Percentiles rank a stretch among this genome's conserved stretches.
Conservation (phyloP, 1,139 yeast genomes). For the Debaryomycetaceae sp. region DNA sequence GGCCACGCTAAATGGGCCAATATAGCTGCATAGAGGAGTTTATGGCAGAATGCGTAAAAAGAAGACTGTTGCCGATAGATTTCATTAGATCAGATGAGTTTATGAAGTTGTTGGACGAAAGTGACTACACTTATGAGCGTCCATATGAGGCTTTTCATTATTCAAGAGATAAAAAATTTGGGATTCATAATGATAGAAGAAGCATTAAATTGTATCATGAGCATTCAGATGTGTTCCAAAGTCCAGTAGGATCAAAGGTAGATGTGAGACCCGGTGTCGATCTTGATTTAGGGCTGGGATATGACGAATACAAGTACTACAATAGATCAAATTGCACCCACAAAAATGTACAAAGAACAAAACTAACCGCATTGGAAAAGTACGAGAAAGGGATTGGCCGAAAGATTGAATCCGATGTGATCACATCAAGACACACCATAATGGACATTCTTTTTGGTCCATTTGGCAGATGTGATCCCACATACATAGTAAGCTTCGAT, state of each 20-base stretch:
- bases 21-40: conserved; percentile 1
- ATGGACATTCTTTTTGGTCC: conserved; percentile 5
- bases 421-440: conserved; percentile 8
- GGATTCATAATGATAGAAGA: conserved; percentile 3
- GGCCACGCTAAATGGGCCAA: neutral
- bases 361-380: conserved; percentile 5
- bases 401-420: conserved; percentile 4
- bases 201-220: conserved; percentile 4
- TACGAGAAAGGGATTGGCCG: conserved; percentile 3
- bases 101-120: conserved; percentile 1
- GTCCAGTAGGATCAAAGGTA: neutral
- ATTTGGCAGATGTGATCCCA: conserved; percentile 1
- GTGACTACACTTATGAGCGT: conserved; percentile 1
- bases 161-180: conserved; percentile 5
- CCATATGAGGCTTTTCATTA: conserved; percentile 7
- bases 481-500: conserved; percentile 4
- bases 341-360: conserved; percentile 7
- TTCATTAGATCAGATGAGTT: conserved; percentile 5
- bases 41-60: conserved; percentile 3
- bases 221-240: conserved; percentile 2
- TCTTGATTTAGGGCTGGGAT: conserved; percentile 5
- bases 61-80: conserved; percentile 5
- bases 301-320: conserved; percentile 3
- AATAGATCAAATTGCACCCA: conserved; percentile 2
- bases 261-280: conserved; percentile 1